Conservation (phyloP, 2,329 filamentous ascomycete genomes). For the Botrytis deweyae region DNA sequence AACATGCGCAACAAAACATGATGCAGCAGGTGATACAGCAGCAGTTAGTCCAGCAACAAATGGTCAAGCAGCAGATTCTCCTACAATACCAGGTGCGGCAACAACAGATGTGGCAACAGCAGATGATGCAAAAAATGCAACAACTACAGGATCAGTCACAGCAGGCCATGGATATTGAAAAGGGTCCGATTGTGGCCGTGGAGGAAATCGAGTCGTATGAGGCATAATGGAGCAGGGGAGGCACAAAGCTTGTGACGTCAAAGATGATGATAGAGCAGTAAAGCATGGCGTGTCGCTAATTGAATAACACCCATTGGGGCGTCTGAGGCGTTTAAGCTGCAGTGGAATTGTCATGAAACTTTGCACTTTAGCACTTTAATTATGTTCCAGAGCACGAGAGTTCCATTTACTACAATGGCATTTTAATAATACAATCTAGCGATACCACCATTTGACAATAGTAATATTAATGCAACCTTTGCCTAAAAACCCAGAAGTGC, state of each 20-base stretch:
- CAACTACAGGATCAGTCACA: not conserved
- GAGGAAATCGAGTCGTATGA: not conserved
- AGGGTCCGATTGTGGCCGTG: not conserved
- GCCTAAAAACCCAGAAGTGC: slow-evolving; percentile 21
- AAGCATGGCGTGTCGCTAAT: slow-evolving; percentile 1
- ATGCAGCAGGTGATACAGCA: not conserved
- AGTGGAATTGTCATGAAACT: not conserved
- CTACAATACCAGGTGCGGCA: not conserved
- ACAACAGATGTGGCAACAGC: not conserved
- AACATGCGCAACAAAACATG: not conserved
- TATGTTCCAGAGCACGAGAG: not conserved
- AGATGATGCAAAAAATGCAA: not conserved
- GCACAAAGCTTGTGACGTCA: not conserved
- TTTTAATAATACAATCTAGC: slow-evolving; percentile 35
- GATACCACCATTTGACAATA: slow-evolving; percentile 24
- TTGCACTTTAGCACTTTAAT: not conserved
- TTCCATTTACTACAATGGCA: slow-evolving; percentile 21
- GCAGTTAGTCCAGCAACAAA: not conserved
- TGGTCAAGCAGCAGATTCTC: not conserved
- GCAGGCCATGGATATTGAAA: not conserved
- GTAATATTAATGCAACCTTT: slow-evolving; percentile 25
- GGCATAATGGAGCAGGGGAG: not conserved
- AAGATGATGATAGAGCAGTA: not conserved
- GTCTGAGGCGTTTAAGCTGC: not conserved
- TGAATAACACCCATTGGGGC: not conserved